Percentiles rank a stretch among this genome's conserved stretches.
Evolutionary conservation across 345 rosid species (phyloP).

Genomic region (Raphanus sativus): DNA sequence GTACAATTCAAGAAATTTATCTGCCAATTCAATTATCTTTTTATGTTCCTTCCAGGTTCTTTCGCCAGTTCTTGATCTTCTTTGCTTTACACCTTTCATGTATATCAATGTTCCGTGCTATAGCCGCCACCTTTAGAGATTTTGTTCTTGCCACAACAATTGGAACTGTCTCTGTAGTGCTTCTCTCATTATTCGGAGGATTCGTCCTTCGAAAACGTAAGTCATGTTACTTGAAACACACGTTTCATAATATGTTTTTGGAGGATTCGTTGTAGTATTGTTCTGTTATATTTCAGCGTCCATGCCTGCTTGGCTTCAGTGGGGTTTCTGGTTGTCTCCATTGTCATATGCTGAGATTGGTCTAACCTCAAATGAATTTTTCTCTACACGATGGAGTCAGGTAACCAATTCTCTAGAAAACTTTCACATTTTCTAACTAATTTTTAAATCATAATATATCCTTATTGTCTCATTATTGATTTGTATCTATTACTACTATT

Average conservation of each 20-base stretch:
- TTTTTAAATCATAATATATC: neutral
- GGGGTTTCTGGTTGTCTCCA: slow-evolving; percentile 82
- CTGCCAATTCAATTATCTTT: neutral
- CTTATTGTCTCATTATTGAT: neutral
- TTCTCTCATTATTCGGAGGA: slow-evolving; percentile 57
- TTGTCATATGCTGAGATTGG: slow-evolving; percentile 65
- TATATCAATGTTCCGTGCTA: slow-evolving; percentile 51
- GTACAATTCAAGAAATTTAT: neutral
- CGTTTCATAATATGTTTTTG: slow-evolving; percentile 5
- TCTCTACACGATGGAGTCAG: slow-evolving; percentile 63
- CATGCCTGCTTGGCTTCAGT: slow-evolving; percentile 55
- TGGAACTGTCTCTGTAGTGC: slow-evolving; percentile 41
- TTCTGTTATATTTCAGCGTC: slow-evolving; percentile 36
- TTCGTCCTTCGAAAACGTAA: slow-evolving; percentile 51
- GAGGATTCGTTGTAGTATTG: slow-evolving; percentile 44
- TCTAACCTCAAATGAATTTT: slow-evolving; percentile 59
- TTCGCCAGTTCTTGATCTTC: slow-evolving; percentile 56
- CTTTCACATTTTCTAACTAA: neutral
- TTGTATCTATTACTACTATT: neutral
- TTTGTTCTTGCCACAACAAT: slow-evolving; percentile 51
- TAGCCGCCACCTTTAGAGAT: slow-evolving; percentile 48
- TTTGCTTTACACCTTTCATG: slow-evolving; percentile 56
- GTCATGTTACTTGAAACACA: slow-evolving; percentile 4
- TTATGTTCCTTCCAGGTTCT: slow-evolving; percentile 42
- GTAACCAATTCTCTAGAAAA: slow-evolving; percentile 15